Percentiles rank a stretch among this genome's conserved stretches.
These are phyloP conservation scores for Escallonia herrerae DNA, from an alignment of 129 eudicot genomes.

Conservation along the genomic window DNA sequence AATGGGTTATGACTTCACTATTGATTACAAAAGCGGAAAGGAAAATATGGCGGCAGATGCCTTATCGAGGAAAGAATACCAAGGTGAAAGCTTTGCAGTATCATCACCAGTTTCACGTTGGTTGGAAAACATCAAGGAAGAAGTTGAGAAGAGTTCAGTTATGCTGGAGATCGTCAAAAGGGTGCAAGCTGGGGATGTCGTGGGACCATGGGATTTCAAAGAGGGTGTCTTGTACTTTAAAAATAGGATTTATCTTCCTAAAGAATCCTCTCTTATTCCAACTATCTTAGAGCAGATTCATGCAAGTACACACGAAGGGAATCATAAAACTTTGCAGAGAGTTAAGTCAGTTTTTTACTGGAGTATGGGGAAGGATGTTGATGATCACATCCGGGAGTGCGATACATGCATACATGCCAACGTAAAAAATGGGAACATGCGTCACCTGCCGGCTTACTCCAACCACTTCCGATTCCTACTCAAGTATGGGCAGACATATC, in stretches of 20 bases:
- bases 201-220: too few relatives aligned
- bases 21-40: neutral
- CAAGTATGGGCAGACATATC: too few relatives aligned
- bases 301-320: neutral
- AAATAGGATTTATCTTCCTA: neutral
- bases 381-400: neutral
- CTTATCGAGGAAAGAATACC: neutral
- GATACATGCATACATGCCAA: too few relatives aligned
- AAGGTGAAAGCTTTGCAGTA: neutral
- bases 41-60: neutral
- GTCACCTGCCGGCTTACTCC: too few relatives aligned
- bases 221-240: too few relatives aligned
- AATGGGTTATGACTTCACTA: too few relatives aligned
- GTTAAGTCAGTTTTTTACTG: neutral
- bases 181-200: too few relatives aligned
- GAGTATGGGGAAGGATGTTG: neutral
- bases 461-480: too few relatives aligned
- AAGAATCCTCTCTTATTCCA: neutral
- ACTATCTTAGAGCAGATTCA: neutral
- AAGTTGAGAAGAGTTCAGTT: neutral
- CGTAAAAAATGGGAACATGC: too few relatives aligned
- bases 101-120: neutral
- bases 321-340: neutral
- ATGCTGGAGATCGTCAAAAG: neutral
- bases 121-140: neutral